Percentiles rank a stretch among this genome's conserved stretches.
Conservation (phyloP, 2,329 filamentous ascomycete species). For the Colletotrichum sp. region DNA sequence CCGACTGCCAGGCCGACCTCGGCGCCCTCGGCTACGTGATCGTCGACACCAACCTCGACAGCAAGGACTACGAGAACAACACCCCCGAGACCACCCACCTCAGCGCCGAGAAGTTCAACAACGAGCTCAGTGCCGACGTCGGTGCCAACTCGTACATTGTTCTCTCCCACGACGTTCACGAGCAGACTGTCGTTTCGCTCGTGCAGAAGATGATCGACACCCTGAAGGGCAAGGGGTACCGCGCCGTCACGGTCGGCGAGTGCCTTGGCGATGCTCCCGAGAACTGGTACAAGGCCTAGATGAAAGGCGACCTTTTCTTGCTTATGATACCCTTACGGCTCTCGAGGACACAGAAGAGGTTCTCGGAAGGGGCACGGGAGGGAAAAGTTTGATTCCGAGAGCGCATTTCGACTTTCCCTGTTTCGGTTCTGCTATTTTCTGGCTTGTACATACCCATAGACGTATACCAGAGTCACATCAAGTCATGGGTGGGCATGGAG, state of each 20-base stretch:
- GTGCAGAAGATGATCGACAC: slow-evolving; percentile 41
- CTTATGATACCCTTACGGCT: neutral
- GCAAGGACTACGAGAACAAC: slow-evolving; percentile 63
- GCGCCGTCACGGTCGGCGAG: slow-evolving; percentile 60
- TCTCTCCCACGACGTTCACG: slow-evolving; percentile 58
- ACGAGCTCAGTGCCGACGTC: slow-evolving; percentile 21
- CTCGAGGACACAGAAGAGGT: neutral
- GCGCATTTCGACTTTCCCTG: neutral
- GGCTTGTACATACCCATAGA: neutral
- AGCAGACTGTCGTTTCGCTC: slow-evolving; percentile 31
- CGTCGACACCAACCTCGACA: slow-evolving; percentile 63
- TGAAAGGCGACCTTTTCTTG: neutral
- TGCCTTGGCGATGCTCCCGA: slow-evolving; percentile 57
- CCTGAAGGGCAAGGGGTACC: slow-evolving; percentile 45
- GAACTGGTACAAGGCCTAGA: slow-evolving; percentile 51
- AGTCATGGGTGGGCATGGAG: neutral
- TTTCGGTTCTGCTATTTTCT: neutral
- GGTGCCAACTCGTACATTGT: slow-evolving; percentile 47
- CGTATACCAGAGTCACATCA: neutral
- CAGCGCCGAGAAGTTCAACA: slow-evolving; percentile 44
- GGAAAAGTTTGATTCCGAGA: neutral
- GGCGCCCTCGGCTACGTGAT: slow-evolving; percentile 57
- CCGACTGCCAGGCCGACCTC: slow-evolving; percentile 19
- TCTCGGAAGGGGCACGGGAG: neutral
- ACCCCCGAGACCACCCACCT: slow-evolving; percentile 52